Evolutionary conservation across 225 moss, liverwort and hornwort genomes (phyloP).

Genomic region (Pseudoscleropodium purum): DNA sequence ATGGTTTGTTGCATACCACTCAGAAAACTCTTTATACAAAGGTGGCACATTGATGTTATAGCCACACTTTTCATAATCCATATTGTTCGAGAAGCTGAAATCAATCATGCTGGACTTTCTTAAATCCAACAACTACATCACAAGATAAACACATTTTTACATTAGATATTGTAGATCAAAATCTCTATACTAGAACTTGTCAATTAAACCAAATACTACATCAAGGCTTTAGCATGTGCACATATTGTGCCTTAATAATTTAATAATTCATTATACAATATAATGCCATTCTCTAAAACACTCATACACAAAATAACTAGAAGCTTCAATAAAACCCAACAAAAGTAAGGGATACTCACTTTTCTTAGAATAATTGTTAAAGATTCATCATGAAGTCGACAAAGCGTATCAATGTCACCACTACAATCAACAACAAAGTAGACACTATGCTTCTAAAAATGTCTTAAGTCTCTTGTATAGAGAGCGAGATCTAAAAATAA

Average conservation of each 20-base stretch:
- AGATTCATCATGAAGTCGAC: background rate
- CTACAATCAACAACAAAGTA: too few relatives aligned
- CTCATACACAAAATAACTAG: too few relatives aligned
- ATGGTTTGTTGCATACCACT: background rate
- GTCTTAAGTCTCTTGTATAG: background rate
- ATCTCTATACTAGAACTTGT: background rate
- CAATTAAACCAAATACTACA: fast-evolving
- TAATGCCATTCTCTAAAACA: fast-evolving
- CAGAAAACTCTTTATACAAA: background rate
- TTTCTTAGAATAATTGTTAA: background rate
- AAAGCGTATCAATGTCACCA: background rate
- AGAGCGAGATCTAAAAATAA: background rate
- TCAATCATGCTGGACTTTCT: background rate
- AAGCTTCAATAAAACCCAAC: background rate
- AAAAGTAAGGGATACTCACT: background rate
- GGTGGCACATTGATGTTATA: fast-evolving
- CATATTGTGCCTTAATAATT: fast-evolving
- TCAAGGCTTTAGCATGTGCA: too few relatives aligned
- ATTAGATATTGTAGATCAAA: fast-evolving
- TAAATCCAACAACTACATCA: background rate
- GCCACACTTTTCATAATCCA: fast-evolving
- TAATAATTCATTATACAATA: background rate
- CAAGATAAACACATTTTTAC: fast-evolving
- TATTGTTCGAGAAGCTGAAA: fast-evolving
- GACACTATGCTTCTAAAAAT: too few relatives aligned